These are phyloP conservation scores for Metarhizium robertsii DNA, from an alignment of 2,329 filamentous ascomycete genomes.

Conservation along the genomic window DNA sequence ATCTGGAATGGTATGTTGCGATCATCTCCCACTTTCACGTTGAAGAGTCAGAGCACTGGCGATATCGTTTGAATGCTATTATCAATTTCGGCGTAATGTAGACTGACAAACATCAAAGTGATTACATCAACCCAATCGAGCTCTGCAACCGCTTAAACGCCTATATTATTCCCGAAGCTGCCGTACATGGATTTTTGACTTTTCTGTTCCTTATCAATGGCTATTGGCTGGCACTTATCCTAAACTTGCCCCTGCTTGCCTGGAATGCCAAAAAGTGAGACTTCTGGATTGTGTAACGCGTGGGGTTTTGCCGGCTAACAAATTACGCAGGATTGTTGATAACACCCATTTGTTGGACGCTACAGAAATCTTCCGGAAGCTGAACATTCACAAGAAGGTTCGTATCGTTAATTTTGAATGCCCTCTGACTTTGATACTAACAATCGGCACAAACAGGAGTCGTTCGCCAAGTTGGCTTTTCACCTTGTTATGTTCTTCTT, in stretches of 20 bases:
- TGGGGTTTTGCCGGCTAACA: not conserved
- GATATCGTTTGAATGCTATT: no score
- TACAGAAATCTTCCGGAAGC: conserved; percentile 97
- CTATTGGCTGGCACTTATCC: conserved; percentile 88
- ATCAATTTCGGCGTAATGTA: no score
- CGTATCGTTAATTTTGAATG: not conserved
- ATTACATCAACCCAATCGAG: conserved; percentile 99
- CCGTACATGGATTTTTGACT: conserved; percentile 92
- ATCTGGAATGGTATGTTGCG: conserved; percentile 84
- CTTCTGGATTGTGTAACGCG: not conserved
- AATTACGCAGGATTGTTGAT: conserved; percentile 69
- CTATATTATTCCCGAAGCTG: conserved; percentile 98
- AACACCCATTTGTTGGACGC: conserved; percentile 96
- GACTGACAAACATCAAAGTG: conserved; percentile 40
- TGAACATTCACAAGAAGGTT: conserved; percentile 99
- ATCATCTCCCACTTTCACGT: not conserved
- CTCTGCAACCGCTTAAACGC: conserved; percentile 99
- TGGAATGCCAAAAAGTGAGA: conserved; percentile 98
- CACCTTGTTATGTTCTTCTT: conserved; percentile 99
- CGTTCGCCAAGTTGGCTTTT: conserved; percentile 97
- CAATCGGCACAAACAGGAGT: conserved; percentile 56
- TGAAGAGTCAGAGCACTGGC: not conserved
- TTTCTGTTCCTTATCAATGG: conserved; percentile 96
- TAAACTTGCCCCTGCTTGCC: conserved; percentile 84
- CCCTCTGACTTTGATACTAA: conserved; percentile 11